Evolutionary conservation across 1,284 basidiomycete species (phyloP).

Genomic region (Microbotryomycetes sp.): DNA sequence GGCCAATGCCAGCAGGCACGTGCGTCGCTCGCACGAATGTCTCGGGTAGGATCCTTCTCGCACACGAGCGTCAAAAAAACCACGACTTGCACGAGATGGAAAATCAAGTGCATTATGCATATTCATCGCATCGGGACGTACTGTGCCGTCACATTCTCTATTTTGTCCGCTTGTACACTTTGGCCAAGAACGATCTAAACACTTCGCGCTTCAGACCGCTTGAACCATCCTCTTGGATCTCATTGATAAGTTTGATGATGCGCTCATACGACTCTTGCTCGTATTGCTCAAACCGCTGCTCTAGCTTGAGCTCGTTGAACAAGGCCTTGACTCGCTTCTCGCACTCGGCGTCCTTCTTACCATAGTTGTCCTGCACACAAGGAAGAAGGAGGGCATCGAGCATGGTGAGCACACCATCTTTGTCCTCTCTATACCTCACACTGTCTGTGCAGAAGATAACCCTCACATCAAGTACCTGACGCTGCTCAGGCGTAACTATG

Average conservation of each 20-base stretch:
- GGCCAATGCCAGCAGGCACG: no score
- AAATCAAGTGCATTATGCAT: no score
- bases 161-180: conserved; percentile 67
- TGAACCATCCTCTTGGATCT: conserved; percentile 52
- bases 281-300: conserved; percentile 63
- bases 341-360: conserved; percentile 62
- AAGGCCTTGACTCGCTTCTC: conserved; percentile 68
- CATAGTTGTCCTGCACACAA: conserved; percentile 71
- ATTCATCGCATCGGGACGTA: no score
- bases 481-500: conserved; percentile 56
- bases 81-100: no score
- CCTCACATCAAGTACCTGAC: conserved; percentile 50
- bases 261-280: conserved; percentile 66
- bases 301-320: conserved; percentile 64
- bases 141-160: no score
- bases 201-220: conserved; percentile 66
- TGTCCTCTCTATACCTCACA: no score
- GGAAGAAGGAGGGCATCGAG: no score
- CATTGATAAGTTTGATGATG: conserved; percentile 59
- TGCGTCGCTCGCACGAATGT: no score
- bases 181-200: conserved; percentile 75
- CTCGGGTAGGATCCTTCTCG: no score
- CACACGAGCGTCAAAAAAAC: no score
- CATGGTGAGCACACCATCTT: no score
- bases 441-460: no score